Evolutionary conservation across 176 grass and related monocot genomes (phyloP).

Genomic region (Rhipidocladum racemiflorum): DNA sequence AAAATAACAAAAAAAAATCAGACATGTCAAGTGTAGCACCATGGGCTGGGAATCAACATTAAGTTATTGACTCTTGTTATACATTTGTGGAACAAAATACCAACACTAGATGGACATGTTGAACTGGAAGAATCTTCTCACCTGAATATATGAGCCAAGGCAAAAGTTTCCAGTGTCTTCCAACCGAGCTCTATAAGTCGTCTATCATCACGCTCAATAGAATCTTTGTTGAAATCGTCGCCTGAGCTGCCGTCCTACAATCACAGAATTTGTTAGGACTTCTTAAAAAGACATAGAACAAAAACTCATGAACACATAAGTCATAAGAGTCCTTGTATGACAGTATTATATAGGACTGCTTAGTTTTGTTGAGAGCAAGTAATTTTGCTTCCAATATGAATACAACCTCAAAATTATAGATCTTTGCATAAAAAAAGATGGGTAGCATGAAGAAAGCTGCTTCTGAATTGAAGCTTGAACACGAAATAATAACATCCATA

Average conservation of each 20-base stretch:
- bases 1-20: slow-evolving; percentile 12
- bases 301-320: not conserved
- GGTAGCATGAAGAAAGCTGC: not conserved
- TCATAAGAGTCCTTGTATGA: not conserved
- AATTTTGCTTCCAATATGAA: not conserved
- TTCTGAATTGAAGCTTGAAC: not conserved
- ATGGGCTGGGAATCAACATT: not conserved
- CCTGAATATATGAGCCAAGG: slow-evolving; percentile 88
- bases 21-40: not conserved
- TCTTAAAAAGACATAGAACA: not conserved
- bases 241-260: slow-evolving; percentile 69
- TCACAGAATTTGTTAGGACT: slow-evolving; percentile 29
- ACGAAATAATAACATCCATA: slow-evolving; percentile 10
- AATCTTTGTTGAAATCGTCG: slow-evolving; percentile 87
- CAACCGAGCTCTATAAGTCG: slow-evolving; percentile 81
- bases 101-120: not conserved
- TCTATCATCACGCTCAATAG: slow-evolving; percentile 80
- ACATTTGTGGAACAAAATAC: slow-evolving; percentile 14
- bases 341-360: not conserved
- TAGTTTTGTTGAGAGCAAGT: not conserved
- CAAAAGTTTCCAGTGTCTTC: slow-evolving; percentile 93
- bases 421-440: not conserved
- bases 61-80: not conserved
- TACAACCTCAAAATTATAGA: not conserved
- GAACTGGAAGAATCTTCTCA: slow-evolving; percentile 25